These are phyloP conservation scores for Trichoderma oligosporum DNA, from an alignment of 2,329 filamentous ascomycete genomes.

Conservation along the genomic window DNA sequence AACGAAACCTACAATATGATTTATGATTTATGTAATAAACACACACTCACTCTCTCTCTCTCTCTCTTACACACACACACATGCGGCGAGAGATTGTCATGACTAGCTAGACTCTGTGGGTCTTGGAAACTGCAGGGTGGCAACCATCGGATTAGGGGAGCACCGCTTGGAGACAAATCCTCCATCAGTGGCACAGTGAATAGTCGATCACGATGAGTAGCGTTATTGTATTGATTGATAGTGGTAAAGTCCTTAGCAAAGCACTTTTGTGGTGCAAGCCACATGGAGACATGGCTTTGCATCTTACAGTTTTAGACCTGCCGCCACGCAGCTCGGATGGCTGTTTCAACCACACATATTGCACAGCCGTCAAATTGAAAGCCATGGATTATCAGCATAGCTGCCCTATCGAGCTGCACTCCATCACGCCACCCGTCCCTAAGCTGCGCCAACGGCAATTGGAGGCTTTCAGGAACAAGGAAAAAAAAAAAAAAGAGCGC, in stretches of 20 bases:
- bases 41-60: too few species aligned
- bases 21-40: too few species aligned
- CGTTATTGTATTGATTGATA: not conserved
- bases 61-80: slow-evolving; percentile 6
- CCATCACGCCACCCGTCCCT: slow-evolving; percentile 14
- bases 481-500: not conserved
- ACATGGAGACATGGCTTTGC: slow-evolving; percentile 10
- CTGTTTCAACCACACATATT: not conserved
- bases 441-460: slow-evolving; percentile 7
- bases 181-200: not conserved
- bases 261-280: slow-evolving; percentile 12
- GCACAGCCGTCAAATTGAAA: not conserved
- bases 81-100: not conserved
- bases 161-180: not conserved
- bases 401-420: not conserved
- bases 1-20: too few species aligned
- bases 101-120: not conserved
- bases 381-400: slow-evolving; percentile 1
- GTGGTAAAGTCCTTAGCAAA: not conserved
- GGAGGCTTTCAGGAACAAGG: slow-evolving; percentile 4
- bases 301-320: slow-evolving; percentile 3
- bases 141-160: not conserved
- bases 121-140: not conserved
- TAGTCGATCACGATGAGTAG: slow-evolving; percentile 10
- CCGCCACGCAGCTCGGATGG: not conserved